These are phyloP conservation scores for Diaporthe eres DNA, from an alignment of 2,329 filamentous ascomycete species.

Conservation along the genomic window DNA sequence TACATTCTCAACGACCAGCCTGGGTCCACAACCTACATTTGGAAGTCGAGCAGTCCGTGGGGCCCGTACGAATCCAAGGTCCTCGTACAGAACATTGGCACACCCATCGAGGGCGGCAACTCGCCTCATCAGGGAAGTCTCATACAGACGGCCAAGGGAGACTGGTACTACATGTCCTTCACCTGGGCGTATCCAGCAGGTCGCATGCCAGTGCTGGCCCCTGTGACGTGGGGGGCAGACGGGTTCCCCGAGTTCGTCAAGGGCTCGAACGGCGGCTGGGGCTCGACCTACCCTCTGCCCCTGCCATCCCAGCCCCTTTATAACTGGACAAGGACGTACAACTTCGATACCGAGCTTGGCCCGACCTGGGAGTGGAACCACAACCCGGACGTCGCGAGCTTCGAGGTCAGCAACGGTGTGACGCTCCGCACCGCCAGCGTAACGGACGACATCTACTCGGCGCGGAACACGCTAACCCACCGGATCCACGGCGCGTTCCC, in stretches of 20 bases:
- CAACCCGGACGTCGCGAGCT: constrained; percentile 67
- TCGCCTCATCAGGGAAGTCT: constrained; percentile 69
- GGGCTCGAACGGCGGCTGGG: constrained; percentile 62
- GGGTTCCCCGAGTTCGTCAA: constrained; percentile 64
- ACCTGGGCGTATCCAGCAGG: constrained; percentile 69
- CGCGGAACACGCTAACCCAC: constrained; percentile 64
- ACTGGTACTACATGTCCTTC: constrained; percentile 74
- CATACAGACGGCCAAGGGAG: constrained; percentile 63
- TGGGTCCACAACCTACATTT: constrained; percentile 61
- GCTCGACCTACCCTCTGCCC: constrained; percentile 58
- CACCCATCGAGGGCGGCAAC: constrained; percentile 61
- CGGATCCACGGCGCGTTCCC: constrained; percentile 61
- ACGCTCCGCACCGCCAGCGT: constrained; percentile 64
- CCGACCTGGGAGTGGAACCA: constrained; percentile 74
- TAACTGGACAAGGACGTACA: constrained; percentile 58
- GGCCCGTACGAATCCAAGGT: constrained; percentile 65
- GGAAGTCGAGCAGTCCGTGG: constrained; percentile 63
- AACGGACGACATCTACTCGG: constrained; percentile 64
- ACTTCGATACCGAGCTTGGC: constrained; percentile 58
- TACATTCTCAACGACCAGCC: constrained; percentile 67
- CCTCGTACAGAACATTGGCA: constrained; percentile 57
- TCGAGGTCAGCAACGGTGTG: constrained; percentile 59
- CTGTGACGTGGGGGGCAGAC: constrained; percentile 65
- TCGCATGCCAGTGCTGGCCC: constrained; percentile 69
- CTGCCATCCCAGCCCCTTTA: constrained; percentile 44